These are phyloP conservation scores for Cruciata laevipes DNA, from an alignment of 257 asterid genomes.

Conservation along the genomic window DNA sequence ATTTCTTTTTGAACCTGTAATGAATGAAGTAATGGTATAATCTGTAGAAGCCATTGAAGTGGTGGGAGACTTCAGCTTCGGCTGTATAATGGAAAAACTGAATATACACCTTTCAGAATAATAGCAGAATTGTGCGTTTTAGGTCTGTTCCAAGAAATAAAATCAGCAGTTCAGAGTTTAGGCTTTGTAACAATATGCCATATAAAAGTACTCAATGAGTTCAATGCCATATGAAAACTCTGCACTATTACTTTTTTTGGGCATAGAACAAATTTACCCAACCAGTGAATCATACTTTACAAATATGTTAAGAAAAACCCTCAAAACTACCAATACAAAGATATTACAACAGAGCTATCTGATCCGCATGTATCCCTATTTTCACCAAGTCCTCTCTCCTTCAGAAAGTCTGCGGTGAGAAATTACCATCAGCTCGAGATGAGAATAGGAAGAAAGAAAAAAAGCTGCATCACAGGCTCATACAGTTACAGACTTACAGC, in stretches of 20 bases:
- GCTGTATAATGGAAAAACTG: no score
- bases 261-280: not conserved
- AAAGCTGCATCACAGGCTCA: not conserved
- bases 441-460: not conserved
- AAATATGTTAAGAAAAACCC: not conserved
- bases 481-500: not conserved
- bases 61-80: no score
- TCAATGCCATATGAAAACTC: not conserved
- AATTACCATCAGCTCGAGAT: not conserved
- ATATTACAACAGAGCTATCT: not conserved
- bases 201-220: not conserved
- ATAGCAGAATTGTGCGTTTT: not conserved
- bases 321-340: not conserved
- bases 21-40: no score
- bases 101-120: no score
- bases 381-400: not conserved
- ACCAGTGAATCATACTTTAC: not conserved
- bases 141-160: not conserved
- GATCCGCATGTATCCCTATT: not conserved
- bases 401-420: not conserved
- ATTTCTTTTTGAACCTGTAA: no score
- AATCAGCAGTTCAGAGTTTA: not conserved
- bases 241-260: not conserved
- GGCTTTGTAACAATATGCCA: no score
- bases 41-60: no score